Percentiles rank a stretch among this genome's conserved stretches.
Evolutionary conservation across 2,329 filamentous ascomycete genomes (phyloP).

Genomic region (Fusarium fujikuroi): DNA sequence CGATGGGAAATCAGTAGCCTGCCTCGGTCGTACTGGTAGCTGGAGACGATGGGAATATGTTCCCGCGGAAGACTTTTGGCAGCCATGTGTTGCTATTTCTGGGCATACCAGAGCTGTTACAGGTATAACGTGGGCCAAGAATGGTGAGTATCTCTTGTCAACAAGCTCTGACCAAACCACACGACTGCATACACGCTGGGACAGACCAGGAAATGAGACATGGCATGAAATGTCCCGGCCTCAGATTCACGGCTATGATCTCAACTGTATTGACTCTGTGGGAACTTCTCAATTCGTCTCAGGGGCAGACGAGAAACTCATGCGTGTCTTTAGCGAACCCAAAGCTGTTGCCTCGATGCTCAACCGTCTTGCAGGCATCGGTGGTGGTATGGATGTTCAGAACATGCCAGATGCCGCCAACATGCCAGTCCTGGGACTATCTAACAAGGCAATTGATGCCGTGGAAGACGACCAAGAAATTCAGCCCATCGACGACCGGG

Average conservation of each 20-base stretch:
- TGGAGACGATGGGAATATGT: constrained; percentile 88
- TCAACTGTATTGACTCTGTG: constrained; percentile 90
- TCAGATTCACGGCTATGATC: constrained; percentile 97
- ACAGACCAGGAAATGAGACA: constrained; percentile 59
- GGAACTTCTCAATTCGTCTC: constrained; percentile 84
- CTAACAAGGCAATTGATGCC: constrained; percentile 87
- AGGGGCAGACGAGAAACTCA: constrained; percentile 96
- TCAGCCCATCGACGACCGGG: constrained; percentile 56
- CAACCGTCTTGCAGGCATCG: constrained; percentile 72
- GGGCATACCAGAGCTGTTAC: constrained; percentile 87
- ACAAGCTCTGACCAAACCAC: constrained; percentile 95
- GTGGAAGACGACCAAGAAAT: constrained; percentile 62
- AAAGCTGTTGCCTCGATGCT: constrained; percentile 83
- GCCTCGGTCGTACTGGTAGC: constrained; percentile 89
- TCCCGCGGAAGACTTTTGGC: constrained; percentile 72
- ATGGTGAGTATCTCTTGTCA: constrained; percentile 86
- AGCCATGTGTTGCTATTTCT: constrained; percentile 78
- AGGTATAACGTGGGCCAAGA: constrained; percentile 83
- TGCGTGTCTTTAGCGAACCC: constrained; percentile 93
- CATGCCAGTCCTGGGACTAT: constrained; percentile 93
- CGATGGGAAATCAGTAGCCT: constrained; percentile 77
- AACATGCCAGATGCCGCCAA: constrained; percentile 86
- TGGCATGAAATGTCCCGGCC: constrained; percentile 98
- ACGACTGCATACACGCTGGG: constrained; percentile 85
- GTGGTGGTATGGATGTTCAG: constrained; percentile 50